Conservation (phyloP, 2,329 filamentous ascomycete genomes). For the Curvularia sp. region DNA sequence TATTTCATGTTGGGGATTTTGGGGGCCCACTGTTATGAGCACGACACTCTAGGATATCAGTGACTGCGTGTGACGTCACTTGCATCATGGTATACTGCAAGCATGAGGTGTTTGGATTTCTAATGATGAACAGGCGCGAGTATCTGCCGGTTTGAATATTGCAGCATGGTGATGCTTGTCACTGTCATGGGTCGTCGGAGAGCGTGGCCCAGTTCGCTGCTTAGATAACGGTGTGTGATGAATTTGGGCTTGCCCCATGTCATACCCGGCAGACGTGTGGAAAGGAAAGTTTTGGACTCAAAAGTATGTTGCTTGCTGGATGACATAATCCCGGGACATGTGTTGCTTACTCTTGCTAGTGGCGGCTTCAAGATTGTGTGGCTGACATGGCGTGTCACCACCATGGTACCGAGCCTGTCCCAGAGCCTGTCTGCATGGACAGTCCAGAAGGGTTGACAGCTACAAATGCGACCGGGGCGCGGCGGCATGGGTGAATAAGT, state of each 20-base stretch:
- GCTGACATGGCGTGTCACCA: slow-evolving; percentile 11
- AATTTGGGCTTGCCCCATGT: background rate
- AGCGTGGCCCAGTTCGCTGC: background rate
- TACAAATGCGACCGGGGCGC: background rate
- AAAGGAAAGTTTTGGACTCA: background rate
- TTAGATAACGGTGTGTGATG: background rate
- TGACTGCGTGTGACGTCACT: slow-evolving; percentile 13
- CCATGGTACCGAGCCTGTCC: slow-evolving; percentile 1
- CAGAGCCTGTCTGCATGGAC: slow-evolving; percentile 7
- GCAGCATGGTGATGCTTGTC: background rate
- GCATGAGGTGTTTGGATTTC: background rate
- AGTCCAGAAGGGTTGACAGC: slow-evolving; percentile 7
- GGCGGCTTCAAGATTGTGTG: background rate
- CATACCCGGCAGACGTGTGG: background rate
- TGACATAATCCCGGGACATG: background rate
- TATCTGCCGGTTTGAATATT: background rate
- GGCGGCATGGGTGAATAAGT: background rate
- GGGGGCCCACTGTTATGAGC: slow-evolving; percentile 1
- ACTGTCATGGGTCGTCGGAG: background rate
- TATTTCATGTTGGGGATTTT: background rate
- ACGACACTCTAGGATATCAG: slow-evolving; percentile 2
- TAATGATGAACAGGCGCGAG: background rate
- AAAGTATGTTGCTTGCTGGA: background rate
- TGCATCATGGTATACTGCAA: background rate
- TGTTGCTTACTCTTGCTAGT: background rate